These are phyloP conservation scores for Eimeria maxima DNA, from an alignment of 169 alveolate species.

Conservation along the genomic window DNA sequence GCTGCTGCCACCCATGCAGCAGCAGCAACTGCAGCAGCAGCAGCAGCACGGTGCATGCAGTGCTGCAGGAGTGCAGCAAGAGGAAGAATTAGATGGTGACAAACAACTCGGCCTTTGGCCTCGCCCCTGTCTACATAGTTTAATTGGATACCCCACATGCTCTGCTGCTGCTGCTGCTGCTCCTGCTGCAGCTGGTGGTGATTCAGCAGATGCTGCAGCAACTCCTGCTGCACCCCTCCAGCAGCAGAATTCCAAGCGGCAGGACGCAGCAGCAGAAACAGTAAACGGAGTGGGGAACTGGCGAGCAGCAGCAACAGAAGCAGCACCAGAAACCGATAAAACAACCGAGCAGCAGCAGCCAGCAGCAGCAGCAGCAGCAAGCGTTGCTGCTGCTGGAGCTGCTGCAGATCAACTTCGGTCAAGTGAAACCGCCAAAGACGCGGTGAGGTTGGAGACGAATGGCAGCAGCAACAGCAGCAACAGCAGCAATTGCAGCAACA, in stretches of 20 bases:
- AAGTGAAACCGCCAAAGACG: background rate
- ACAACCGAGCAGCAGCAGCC: no score
- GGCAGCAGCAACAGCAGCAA: background rate
- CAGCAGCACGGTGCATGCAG: background rate
- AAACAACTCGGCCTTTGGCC: conserved; percentile 21
- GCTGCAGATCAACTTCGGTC: background rate
- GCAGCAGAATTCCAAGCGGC: background rate
- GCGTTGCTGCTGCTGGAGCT: background rate
- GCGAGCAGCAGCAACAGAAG: background rate
- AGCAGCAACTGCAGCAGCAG: conserved; percentile 49
- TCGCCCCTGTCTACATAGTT: conserved; percentile 29
- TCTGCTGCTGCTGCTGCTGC: conserved; percentile 6
- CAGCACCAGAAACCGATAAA: no score
- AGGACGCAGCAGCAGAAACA: background rate
- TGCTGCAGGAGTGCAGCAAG: background rate
- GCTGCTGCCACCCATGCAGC: conserved; percentile 35
- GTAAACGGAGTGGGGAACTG: background rate
- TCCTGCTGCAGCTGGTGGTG: background rate
- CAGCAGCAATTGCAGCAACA: conserved; percentile 8
- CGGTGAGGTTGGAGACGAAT: background rate
- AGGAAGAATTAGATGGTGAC: background rate
- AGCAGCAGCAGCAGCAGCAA: background rate
- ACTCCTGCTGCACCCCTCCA: background rate
- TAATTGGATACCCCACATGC: background rate
- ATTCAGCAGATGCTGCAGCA: background rate